phyloP scores from a whole-genome alignment of 23 red algal genomes.

The Gracilaria gracilis region DNA sequence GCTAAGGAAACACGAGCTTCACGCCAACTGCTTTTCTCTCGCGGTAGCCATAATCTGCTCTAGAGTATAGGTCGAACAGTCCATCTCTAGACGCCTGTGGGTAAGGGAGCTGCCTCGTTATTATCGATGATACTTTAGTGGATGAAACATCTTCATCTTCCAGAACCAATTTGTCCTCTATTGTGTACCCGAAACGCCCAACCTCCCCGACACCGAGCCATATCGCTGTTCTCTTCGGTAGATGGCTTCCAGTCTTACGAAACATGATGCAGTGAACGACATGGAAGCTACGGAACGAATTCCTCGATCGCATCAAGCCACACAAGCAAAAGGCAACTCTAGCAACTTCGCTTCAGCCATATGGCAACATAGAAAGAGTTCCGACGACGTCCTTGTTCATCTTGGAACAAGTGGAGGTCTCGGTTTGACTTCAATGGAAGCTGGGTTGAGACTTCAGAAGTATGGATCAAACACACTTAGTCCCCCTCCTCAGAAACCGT shows the following conservation, averaged over 20 bases:
- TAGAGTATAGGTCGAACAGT: too few relatives aligned
- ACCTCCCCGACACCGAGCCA: too few relatives aligned
- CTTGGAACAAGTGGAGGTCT: constrained; percentile 33
- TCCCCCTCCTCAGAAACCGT: constrained; percentile 47
- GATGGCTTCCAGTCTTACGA: background rate
- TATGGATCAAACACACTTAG: constrained; percentile 62
- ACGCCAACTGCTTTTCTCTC: too few relatives aligned
- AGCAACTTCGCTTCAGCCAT: background rate
- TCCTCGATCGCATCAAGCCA: background rate
- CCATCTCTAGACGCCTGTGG: too few relatives aligned
- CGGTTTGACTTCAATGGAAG: constrained; percentile 53
- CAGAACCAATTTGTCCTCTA: too few relatives aligned
- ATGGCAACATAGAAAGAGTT: constrained; percentile 59
- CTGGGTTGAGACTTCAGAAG: constrained; percentile 52
- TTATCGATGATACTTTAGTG: too few relatives aligned
- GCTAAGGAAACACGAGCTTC: too few relatives aligned
- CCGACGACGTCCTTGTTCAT: constrained; percentile 3
- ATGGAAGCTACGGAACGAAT: background rate
- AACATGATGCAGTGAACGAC: background rate
- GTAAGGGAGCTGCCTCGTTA: too few relatives aligned
- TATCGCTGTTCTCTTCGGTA: background rate
- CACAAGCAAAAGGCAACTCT: background rate
- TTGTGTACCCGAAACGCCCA: too few relatives aligned
- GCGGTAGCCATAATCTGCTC: too few relatives aligned
- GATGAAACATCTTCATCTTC: too few relatives aligned